Evolutionary conservation across 73 alveolate genomes (phyloP), one percentile per base, ranked within the genome.

Genomic region (Paramecium tetraurelia): DNA sequence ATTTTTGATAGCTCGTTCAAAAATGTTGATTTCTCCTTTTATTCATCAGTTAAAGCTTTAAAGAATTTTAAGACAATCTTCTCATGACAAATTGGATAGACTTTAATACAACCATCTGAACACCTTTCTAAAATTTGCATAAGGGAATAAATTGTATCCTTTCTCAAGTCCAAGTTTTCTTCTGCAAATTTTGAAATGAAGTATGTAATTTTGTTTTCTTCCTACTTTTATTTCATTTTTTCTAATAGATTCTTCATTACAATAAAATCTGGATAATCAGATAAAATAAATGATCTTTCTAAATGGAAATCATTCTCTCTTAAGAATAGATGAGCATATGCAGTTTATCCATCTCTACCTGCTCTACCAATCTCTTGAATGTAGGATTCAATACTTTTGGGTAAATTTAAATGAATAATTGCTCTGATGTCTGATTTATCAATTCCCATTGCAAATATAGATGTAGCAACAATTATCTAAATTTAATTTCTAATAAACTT

Each of bases 361-460:
- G 99, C 99, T 57, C 99, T 93, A 12, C 99, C 99, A 4, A 97
- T 97, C 93, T 98, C 99, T 93, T 98, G 95, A 33, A 96, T 97
- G 89, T 98, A 98, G 38, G 93, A 85, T 93, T 98, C 99, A 76
- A 97, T 96, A 69, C 98, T 95, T 83, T 94, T 96, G 7, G 99
- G 99, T 96, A 98, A 95, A 35, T 97, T 97, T 85, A 96, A 95
- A 92, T 98, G 99, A 59, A 98, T 96, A 20, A 98, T 99, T 38
- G 97, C 95, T 76, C 98, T 86, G 50, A 98, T 98, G 93, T 98
- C 99, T 9, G 97, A 86, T 93, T 98, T 98, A 94, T 98, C 99
- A 18, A 98, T 98, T 59, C 99, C 99, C 99, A 98, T 98, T n/a
- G 98, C 96, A 92, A 98, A 98, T 18, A 99, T 99, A 21, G 96